Evolutionary conservation across 2,329 filamentous ascomycete genomes (phyloP).

Genomic region (Didymella keratinophila): DNA sequence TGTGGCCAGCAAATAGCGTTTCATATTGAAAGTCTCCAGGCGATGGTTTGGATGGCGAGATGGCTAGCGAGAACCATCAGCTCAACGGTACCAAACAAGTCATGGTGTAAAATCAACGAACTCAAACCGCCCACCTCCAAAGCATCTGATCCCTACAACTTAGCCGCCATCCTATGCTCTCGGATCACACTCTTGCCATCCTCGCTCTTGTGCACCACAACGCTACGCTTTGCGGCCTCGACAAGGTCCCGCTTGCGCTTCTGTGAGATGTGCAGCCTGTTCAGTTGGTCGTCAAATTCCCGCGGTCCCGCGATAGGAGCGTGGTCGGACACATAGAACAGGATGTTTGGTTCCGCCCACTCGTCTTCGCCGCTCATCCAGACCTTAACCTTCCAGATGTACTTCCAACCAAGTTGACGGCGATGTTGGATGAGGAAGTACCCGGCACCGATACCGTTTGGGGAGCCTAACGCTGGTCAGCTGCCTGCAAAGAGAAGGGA

Average conservation of each 20-base stretch:
- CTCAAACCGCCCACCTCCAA: background rate
- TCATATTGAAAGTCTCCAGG: background rate
- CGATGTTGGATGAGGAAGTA: constrained; percentile 27
- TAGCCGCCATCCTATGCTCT: constrained; percentile 9
- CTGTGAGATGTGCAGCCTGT: background rate
- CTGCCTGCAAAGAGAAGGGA: background rate
- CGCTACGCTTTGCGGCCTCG: background rate
- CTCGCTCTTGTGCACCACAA: background rate
- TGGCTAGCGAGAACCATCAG: background rate
- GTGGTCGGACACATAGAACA: constrained; percentile 20
- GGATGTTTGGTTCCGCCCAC: constrained; percentile 6
- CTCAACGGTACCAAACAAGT: background rate
- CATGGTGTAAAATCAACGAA: background rate
- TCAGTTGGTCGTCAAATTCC: constrained; percentile 5
- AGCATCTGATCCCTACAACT: background rate
- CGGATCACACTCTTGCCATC: constrained; percentile 16
- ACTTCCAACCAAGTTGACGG: constrained; percentile 22
- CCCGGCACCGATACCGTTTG: constrained; percentile 21
- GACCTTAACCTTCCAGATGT: constrained; percentile 20
- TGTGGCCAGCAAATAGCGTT: background rate
- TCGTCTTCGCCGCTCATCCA: constrained; percentile 5
- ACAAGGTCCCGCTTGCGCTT: background rate
- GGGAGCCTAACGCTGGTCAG: constrained; percentile 9
- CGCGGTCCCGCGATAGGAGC: constrained; percentile 1
- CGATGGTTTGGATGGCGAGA: background rate